Percentiles rank a stretch among this genome's conserved stretches.
phyloP scores from a whole-genome alignment of 345 rosid genomes.

The Populus alba region DNA sequence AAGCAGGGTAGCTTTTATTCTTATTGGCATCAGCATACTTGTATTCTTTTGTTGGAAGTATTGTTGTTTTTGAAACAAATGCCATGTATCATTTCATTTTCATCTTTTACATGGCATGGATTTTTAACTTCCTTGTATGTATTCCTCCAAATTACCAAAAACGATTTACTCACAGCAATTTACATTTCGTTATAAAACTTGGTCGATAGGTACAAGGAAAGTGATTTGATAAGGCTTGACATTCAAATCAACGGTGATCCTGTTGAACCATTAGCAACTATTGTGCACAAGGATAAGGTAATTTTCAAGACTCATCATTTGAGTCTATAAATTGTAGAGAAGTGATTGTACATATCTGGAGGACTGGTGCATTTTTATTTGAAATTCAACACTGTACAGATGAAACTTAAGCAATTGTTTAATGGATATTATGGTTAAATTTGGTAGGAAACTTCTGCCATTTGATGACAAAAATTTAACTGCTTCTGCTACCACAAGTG shows the following conservation, averaged over 20 bases:
- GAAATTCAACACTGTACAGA: neutral
- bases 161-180: neutral
- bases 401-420: neutral
- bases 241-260: conserved; percentile 76
- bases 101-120: neutral
- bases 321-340: neutral
- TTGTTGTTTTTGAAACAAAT: neutral
- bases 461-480: neutral
- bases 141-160: neutral
- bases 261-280: conserved; percentile 90
- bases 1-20: neutral
- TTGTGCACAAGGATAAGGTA: conserved; percentile 95
- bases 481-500: neutral
- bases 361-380: neutral
- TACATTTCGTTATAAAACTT: conserved; percentile 18
- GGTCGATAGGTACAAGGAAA: conserved; percentile 69
- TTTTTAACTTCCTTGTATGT: neutral
- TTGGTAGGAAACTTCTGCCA: neutral
- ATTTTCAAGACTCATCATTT: conserved; percentile 1
- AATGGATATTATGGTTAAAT: neutral
- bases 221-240: conserved; percentile 83
- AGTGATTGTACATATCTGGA: neutral
- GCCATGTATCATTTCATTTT: neutral
- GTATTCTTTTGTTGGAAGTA: neutral
- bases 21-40: neutral